phyloP scores from a whole-genome alignment of 169 alveolate species.

The Eimeria praecox region DNA sequence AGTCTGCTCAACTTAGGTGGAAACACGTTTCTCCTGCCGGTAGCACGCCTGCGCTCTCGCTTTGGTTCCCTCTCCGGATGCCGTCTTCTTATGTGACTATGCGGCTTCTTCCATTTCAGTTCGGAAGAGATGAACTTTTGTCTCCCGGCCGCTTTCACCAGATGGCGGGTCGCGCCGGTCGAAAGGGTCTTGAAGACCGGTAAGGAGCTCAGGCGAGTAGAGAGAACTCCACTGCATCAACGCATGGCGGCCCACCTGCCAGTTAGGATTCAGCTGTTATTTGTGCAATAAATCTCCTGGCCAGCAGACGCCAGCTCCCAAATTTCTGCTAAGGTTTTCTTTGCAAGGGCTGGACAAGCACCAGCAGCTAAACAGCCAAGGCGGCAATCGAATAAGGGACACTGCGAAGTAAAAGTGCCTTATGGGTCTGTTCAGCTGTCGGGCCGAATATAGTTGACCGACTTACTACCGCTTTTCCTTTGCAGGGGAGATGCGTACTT shows the following conservation, averaged over 20 bases:
- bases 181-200: constrained; percentile 74
- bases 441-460: background rate
- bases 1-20: background rate
- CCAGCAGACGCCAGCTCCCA: background rate
- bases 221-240: background rate
- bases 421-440: background rate
- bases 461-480: background rate
- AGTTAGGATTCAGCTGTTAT: background rate
- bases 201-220: background rate
- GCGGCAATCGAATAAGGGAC: background rate
- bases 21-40: background rate
- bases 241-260: background rate
- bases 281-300: background rate
- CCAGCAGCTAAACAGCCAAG: background rate
- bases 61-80: background rate
- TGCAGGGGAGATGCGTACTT: constrained; percentile 80
- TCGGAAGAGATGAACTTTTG: constrained; percentile 81
- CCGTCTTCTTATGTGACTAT: background rate
- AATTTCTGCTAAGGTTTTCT: background rate
- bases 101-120: constrained; percentile 15
- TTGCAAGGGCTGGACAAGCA: background rate
- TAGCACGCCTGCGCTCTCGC: background rate
- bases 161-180: constrained; percentile 92
- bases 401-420: background rate
- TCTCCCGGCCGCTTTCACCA: constrained; percentile 87